A percentile compares a stretch with the other conserved stretches of the same genome.
Conservation (phyloP, 2,329 filamentous ascomycete species). For the Colletotrichum sp. region DNA sequence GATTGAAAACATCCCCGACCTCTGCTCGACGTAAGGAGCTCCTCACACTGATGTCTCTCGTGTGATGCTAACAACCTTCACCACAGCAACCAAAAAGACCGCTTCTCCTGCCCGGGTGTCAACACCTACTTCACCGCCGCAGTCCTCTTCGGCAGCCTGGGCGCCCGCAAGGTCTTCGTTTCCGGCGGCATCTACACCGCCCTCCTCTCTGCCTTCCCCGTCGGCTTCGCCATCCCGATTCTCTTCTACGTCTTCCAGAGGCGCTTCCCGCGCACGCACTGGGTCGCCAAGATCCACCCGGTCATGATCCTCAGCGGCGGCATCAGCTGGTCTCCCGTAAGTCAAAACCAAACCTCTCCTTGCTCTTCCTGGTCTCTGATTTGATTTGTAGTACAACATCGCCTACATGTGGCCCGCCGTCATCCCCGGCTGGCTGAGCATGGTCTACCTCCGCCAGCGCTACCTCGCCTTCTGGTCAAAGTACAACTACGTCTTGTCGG, state of each 20-base stretch:
- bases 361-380: background rate
- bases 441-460: conserved; percentile 44
- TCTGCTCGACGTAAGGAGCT: conserved; percentile 27
- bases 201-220: conserved; percentile 38
- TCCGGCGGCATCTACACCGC: conserved; percentile 37
- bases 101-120: conserved; percentile 32
- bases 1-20: conserved; percentile 28
- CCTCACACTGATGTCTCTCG: fast-evolving
- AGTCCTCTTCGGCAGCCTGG: conserved; percentile 46
- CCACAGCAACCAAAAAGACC: conserved; percentile 22
- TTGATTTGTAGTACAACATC: conserved; percentile 37
- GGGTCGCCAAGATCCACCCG: conserved; percentile 43
- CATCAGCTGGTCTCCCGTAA: conserved; percentile 35
- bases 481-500: conserved; percentile 39
- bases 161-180: conserved; percentile 42
- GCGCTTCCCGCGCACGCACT: conserved; percentile 34
- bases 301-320: conserved; percentile 41
- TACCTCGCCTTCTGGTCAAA: conserved; percentile 42
- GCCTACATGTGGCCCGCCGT: conserved; percentile 49
- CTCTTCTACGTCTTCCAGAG: conserved; percentile 35
- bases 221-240: conserved; percentile 37
- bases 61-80: background rate
- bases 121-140: conserved; percentile 41
- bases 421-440: conserved; percentile 44
- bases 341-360: background rate